Conservation (phyloP, 495 filamentous ascomycete genomes). For the Penicillium cosmopolitanum region DNA sequence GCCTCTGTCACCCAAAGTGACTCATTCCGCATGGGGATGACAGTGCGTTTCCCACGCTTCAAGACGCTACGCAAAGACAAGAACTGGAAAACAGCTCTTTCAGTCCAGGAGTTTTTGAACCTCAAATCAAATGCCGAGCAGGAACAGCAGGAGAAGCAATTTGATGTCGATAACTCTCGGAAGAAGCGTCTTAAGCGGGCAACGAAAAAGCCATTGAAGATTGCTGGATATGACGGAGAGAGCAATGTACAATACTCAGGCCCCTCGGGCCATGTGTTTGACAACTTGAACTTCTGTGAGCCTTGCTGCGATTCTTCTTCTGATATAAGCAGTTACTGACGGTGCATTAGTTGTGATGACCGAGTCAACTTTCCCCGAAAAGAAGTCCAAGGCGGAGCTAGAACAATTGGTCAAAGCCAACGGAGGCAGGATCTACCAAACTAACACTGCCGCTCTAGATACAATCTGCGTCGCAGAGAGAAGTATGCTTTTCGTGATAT, state of each 20-base stretch:
- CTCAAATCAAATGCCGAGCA: slow-evolving; percentile 73
- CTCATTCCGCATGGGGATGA: slow-evolving; percentile 75
- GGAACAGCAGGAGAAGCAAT: slow-evolving; percentile 74
- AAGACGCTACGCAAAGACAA: slow-evolving; percentile 81
- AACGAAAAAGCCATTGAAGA: slow-evolving; percentile 67
- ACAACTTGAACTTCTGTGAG: slow-evolving; percentile 77
- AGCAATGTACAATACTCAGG: slow-evolving; percentile 55
- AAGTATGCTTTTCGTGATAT: slow-evolving; percentile 41
- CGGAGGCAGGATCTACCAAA: slow-evolving; percentile 82
- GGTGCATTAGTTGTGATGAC: slow-evolving; percentile 59
- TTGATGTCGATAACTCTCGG: slow-evolving; percentile 77
- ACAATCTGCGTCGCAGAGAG: slow-evolving; percentile 81
- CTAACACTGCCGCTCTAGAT: slow-evolving; percentile 58
- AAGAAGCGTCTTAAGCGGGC: slow-evolving; percentile 63
- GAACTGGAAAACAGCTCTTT: slow-evolving; percentile 78
- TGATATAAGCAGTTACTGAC: slow-evolving; percentile 19
- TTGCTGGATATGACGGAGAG: slow-evolving; percentile 69
- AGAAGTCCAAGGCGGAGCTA: slow-evolving; percentile 78
- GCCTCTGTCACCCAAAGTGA: slow-evolving; percentile 75
- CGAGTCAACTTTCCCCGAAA: slow-evolving; percentile 58
- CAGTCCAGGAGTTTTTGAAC: slow-evolving; percentile 73
- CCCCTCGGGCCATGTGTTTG: slow-evolving; percentile 65
- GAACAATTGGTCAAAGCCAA: slow-evolving; percentile 86
- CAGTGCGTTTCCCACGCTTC: slow-evolving; percentile 91
- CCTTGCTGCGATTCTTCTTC: slow-evolving; percentile 6